Conservation (phyloP, 805 yeast genomes). For the Saccharomycopsis lassenensis region DNA sequence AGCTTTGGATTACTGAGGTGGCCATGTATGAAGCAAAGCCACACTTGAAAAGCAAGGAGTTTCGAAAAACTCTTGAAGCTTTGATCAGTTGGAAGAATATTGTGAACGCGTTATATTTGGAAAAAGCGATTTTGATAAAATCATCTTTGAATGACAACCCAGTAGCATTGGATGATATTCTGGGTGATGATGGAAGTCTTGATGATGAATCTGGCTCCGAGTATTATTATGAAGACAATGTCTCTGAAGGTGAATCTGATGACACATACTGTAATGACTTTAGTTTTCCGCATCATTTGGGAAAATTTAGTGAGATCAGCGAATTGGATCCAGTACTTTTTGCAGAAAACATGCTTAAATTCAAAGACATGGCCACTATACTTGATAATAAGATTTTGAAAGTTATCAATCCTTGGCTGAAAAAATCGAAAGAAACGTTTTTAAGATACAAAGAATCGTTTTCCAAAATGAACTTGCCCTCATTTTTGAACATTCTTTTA, state of each 20-base stretch:
- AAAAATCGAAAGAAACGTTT: slow-evolving; percentile 66
- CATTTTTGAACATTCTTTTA: slow-evolving; percentile 54
- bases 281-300: not conserved
- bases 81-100: slow-evolving; percentile 76
- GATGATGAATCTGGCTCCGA: too few relatives aligned
- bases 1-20: slow-evolving; percentile 66
- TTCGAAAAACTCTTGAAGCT: slow-evolving; percentile 59
- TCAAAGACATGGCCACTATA: slow-evolving; percentile 56
- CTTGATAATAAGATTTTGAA: slow-evolving; percentile 59
- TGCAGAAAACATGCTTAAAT: slow-evolving; percentile 15
- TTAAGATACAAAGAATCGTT: slow-evolving; percentile 50
- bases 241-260: too few relatives aligned
- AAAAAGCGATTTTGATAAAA: slow-evolving; percentile 44
- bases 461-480: slow-evolving; percentile 61
- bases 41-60: slow-evolving; percentile 48
- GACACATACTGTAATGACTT: too few relatives aligned
- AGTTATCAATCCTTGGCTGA: slow-evolving; percentile 70
- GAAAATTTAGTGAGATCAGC: slow-evolving; percentile 2
- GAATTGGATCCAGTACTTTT: slow-evolving; percentile 12
- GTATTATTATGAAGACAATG: too few relatives aligned
- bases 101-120: slow-evolving; percentile 55
- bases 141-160: slow-evolving; percentile 49
- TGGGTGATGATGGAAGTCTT: too few relatives aligned
- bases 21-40: slow-evolving; percentile 79
- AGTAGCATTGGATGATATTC: too few relatives aligned